Conservation (phyloP, 2,329 filamentous ascomycete species). For the Fusarium sp. region DNA sequence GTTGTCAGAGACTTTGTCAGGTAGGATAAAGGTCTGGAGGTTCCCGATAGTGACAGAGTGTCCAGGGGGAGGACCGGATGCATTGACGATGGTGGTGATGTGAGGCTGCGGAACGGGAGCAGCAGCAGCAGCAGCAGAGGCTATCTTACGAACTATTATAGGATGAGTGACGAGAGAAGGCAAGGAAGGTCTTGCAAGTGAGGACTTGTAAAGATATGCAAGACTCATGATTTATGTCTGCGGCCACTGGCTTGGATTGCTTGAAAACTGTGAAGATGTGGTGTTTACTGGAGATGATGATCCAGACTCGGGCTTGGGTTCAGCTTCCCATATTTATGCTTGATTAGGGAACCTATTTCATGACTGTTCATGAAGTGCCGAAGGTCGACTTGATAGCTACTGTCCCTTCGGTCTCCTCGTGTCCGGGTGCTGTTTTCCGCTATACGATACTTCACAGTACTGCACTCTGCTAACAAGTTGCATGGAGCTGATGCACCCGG, state of each 20-base stretch:
- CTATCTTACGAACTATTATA: not conserved
- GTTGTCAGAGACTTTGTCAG: slow-evolving; percentile 48
- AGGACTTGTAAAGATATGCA: not conserved
- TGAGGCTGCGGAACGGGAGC: not conserved
- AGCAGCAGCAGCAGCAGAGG: not conserved
- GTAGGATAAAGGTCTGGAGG: slow-evolving; percentile 55
- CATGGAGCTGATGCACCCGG: not conserved
- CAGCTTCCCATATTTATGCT: not conserved
- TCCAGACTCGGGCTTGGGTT: not conserved
- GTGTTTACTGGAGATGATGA: not conserved
- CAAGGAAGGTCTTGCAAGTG: not conserved
- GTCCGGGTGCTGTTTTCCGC: not conserved
- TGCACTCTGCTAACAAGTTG: not conserved
- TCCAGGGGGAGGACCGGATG: slow-evolving; percentile 41
- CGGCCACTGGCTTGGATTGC: no score
- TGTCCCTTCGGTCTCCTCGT: not conserved
- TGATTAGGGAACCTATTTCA: rapidly evolving
- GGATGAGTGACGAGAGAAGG: not conserved
- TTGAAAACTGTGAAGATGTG: not conserved
- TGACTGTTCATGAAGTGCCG: not conserved
- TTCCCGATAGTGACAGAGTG: slow-evolving; percentile 37
- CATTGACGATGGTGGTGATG: not conserved
- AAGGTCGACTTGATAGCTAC: no score
- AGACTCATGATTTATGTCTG: not conserved
- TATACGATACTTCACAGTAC: not conserved